phyloP scores from a whole-genome alignment of 1,139 yeast species.

The Saccharomyces pastorianus region DNA sequence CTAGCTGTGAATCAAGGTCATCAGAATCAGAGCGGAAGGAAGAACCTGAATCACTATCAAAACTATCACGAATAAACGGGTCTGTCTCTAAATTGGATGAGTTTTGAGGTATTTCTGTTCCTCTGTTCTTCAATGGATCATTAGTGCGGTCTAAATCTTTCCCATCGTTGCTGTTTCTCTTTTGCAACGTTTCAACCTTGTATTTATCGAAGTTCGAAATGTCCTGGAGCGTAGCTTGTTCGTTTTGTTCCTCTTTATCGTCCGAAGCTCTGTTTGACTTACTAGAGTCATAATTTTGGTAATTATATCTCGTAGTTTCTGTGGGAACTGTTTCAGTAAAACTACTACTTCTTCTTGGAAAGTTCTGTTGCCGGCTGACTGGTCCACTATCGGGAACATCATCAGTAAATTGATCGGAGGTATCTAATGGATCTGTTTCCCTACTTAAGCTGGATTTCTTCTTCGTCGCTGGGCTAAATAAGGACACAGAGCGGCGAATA shows the following conservation, averaged over 20 bases:
- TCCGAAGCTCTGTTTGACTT: neutral
- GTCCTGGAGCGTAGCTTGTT: conserved; percentile 2
- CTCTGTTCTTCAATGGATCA: neutral
- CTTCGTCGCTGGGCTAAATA: conserved; percentile 7
- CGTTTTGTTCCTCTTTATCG: conserved; percentile 2
- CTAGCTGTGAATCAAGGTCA: conserved; percentile 2
- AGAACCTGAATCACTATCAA: neutral
- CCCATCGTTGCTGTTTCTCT: neutral
- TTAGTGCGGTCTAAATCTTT: neutral
- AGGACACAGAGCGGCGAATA: conserved; percentile 5
- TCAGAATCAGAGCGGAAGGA: conserved; percentile 4
- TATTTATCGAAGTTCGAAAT: conserved; percentile 1
- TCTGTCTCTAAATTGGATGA: neutral
- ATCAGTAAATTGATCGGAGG: neutral
- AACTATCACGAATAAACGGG: neutral
- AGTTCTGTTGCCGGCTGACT: neutral
- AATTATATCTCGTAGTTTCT: neutral
- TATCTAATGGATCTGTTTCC: conserved; percentile 14
- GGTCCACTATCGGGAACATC: neutral
- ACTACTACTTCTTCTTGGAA: neutral
- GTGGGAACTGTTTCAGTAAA: neutral
- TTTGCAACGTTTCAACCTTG: neutral
- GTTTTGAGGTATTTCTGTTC: neutral
- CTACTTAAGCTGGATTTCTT: conserved; percentile 24
- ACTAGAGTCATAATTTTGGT: neutral